Evolutionary conservation across 495 filamentous ascomycete species (phyloP).

Genomic region (Neurospora tetrasperma): DNA sequence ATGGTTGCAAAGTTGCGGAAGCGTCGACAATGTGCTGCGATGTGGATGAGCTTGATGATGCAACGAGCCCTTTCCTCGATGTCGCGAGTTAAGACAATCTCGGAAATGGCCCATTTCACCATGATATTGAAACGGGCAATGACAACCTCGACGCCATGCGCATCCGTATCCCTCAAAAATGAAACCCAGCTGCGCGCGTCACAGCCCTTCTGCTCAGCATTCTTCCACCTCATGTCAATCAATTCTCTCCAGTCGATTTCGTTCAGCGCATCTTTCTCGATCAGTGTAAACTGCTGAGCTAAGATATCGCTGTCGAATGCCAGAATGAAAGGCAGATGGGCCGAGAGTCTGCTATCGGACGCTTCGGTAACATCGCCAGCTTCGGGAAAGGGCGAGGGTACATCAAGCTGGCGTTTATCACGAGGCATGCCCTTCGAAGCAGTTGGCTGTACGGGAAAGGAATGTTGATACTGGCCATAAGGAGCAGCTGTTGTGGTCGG

Average conservation of each 20-base stretch:
- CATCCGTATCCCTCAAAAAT: slow-evolving; percentile 71
- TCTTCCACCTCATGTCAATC: slow-evolving; percentile 86
- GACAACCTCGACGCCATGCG: slow-evolving; percentile 86
- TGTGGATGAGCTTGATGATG: slow-evolving; percentile 86
- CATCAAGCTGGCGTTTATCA: slow-evolving; percentile 22
- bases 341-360: slow-evolving; percentile 20
- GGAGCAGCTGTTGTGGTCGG: slow-evolving; percentile 30
- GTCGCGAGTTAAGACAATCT: slow-evolving; percentile 75
- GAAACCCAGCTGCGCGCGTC: slow-evolving; percentile 80
- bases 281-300: slow-evolving; percentile 88
- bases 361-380: neutral
- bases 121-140: slow-evolving; percentile 95
- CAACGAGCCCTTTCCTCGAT: slow-evolving; percentile 73
- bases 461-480: slow-evolving; percentile 13
- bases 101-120: slow-evolving; percentile 93
- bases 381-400: slow-evolving; percentile 16
- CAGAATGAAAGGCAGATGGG: slow-evolving; percentile 84
- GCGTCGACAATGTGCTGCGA: slow-evolving; percentile 72
- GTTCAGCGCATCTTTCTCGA: slow-evolving; percentile 91
- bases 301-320: slow-evolving; percentile 83
- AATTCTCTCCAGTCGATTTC: slow-evolving; percentile 98
- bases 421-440: slow-evolving; percentile 30
- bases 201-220: slow-evolving; percentile 47
- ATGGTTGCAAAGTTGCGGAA: slow-evolving; percentile 95
- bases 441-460: slow-evolving; percentile 26